Conservation (phyloP, 352 stramenopile species). For the Thalassiosira delicatula region DNA sequence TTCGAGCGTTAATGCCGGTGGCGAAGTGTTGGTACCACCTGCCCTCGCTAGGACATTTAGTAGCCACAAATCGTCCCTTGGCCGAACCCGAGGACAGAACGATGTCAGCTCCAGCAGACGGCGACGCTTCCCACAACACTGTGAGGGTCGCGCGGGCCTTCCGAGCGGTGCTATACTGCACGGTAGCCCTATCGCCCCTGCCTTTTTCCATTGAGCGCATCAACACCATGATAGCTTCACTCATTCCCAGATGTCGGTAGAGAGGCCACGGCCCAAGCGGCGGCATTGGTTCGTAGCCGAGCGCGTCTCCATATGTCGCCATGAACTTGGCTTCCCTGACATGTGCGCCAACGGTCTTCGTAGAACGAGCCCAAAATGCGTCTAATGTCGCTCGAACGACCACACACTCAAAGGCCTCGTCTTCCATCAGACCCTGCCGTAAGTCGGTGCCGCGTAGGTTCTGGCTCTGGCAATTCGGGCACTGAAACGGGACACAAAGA, state of each 20-base stretch:
- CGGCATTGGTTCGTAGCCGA: not conserved
- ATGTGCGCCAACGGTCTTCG: constrained; percentile 15
- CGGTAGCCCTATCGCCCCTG: not conserved
- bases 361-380: constrained; percentile 29
- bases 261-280: constrained; percentile 19
- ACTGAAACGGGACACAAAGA: constrained; percentile 25
- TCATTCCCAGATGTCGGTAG: constrained; percentile 14
- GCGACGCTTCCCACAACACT: constrained; percentile 22
- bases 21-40: constrained; percentile 15
- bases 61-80: constrained; percentile 10
- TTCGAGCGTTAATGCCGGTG: not conserved
- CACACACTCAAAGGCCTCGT: constrained; percentile 14
- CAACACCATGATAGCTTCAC: constrained; percentile 19
- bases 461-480: constrained; percentile 39
- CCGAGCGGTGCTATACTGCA: constrained; percentile 8
- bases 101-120: constrained; percentile 6
- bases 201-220: constrained; percentile 26
- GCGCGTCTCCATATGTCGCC: not conserved
- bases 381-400: constrained; percentile 29
- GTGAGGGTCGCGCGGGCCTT: constrained; percentile 8
- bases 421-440: not conserved
- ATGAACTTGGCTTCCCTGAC: constrained; percentile 15
- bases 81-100: not conserved
- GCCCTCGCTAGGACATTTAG: not conserved
- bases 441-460: constrained; percentile 18